Evolutionary conservation across 73 alveolate species (phyloP).

Genomic region (Paramecium biaurelia): DNA sequence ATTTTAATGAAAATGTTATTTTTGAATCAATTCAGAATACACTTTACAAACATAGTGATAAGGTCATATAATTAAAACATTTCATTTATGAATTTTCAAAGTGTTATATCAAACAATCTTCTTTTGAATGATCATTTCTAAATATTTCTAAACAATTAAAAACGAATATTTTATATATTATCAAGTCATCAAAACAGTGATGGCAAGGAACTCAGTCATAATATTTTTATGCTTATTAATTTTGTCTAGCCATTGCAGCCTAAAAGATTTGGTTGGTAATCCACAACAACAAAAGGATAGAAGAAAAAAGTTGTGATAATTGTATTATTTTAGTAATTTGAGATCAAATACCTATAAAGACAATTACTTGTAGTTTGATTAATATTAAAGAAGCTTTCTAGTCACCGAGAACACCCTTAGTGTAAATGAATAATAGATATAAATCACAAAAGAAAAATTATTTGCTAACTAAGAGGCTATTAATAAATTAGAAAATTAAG

Average conservation of each 20-base stretch:
- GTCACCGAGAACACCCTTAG: background rate
- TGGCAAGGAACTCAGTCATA: background rate
- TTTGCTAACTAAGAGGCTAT: background rate
- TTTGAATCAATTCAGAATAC: background rate
- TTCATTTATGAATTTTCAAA: background rate
- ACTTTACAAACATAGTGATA: background rate
- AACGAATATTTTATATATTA: slow-evolving; percentile 19
- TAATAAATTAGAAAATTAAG: background rate
- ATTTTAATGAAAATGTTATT: background rate
- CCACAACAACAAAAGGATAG: background rate
- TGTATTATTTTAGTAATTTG: background rate
- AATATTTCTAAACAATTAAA: background rate
- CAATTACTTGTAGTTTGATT: background rate
- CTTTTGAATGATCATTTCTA: background rate
- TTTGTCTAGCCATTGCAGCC: background rate
- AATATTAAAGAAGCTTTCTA: background rate
- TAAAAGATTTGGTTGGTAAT: background rate
- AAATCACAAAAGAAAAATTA: background rate
- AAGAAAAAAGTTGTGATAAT: background rate
- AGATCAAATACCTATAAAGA: background rate
- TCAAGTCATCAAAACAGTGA: background rate
- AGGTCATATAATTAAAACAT: background rate
- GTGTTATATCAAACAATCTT: background rate
- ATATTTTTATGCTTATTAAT: background rate
- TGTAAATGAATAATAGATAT: background rate